Conservation (phyloP, 2,329 filamentous ascomycete genomes). For the Endothia cerciana region DNA sequence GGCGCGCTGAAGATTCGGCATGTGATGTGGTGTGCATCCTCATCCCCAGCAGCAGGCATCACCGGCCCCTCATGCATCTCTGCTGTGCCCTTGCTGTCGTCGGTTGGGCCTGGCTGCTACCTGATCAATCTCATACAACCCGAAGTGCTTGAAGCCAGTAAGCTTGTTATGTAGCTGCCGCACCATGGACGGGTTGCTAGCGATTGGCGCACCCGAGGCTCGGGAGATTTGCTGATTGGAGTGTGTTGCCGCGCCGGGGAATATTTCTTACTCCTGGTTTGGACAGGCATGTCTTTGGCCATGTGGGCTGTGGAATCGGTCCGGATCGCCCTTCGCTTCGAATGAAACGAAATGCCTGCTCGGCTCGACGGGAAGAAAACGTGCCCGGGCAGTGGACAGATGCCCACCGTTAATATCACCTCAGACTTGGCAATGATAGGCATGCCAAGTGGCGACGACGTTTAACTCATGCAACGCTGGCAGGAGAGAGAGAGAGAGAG, state of each 20-base stretch:
- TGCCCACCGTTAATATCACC: not conserved
- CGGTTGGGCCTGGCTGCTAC: not conserved
- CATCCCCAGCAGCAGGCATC: not conserved
- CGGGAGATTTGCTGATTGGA: conserved; percentile 28
- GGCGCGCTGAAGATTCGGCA: not conserved
- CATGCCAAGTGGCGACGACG: not conserved
- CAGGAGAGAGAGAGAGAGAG: not conserved
- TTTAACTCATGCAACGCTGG: not conserved
- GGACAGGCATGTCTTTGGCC: conserved; percentile 25
- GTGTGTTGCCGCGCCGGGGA: conserved; percentile 26
- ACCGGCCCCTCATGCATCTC: no score
- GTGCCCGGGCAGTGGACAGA: not conserved
- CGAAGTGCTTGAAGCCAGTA: conserved; percentile 8
- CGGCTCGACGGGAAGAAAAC: conserved; percentile 8
- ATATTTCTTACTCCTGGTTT: conserved; percentile 26
- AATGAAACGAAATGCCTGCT: conserved; percentile 23
- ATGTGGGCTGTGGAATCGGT: conserved; percentile 28
- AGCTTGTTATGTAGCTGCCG: conserved; percentile 16
- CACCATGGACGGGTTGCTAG: conserved; percentile 23
- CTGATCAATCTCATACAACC: conserved; percentile 2
- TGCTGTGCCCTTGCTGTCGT: not conserved
- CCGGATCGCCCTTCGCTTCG: conserved; percentile 27
- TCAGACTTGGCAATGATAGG: not conserved
- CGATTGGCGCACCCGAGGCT: conserved; percentile 28
- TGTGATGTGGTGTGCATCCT: not conserved